phyloP scores from a whole-genome alignment of 129 eudicot genomes.

The Ambrosia trifida region DNA sequence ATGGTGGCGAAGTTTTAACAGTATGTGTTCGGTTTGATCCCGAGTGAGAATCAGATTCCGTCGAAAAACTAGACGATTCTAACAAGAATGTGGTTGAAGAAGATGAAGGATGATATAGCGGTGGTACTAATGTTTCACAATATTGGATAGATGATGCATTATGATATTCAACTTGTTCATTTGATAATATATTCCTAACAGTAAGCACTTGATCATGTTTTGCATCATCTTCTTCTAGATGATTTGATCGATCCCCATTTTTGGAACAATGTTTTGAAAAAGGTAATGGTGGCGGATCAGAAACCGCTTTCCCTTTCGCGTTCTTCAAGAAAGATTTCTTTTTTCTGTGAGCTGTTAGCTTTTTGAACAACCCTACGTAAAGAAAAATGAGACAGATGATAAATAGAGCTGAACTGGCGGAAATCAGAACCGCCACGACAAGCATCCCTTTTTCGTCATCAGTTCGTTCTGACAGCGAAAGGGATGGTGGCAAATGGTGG shows the following conservation, averaged over 20 bases:
- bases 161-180: neutral
- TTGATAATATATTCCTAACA: neutral
- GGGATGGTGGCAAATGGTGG: conserved; percentile 21
- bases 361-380: conserved; percentile 42
- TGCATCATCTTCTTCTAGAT: conserved; percentile 29
- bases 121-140: conserved; percentile 43
- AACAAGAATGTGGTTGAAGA: conserved; percentile 4
- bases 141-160: conserved; percentile 62
- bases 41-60: conserved; percentile 28
- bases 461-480: conserved; percentile 21
- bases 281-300: conserved; percentile 53
- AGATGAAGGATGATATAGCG: conserved; percentile 19
- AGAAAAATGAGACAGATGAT: conserved; percentile 46
- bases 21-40: conserved; percentile 33
- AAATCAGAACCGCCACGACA: conserved; percentile 52
- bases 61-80: conserved; percentile 11
- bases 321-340: conserved; percentile 17
- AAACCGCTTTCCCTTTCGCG: conserved; percentile 51
- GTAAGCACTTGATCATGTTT: no score
- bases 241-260: conserved; percentile 7
- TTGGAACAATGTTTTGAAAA: conserved; percentile 26
- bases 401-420: conserved; percentile 51
- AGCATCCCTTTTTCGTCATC: conserved; percentile 18
- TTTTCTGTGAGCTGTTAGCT: conserved; percentile 40
- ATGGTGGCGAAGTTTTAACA: conserved; percentile 21